Evolutionary conservation across 139 green algal species (phyloP), one percentile per base, ranked within the genome.

Genomic region (Nannochloris sp.): DNA sequence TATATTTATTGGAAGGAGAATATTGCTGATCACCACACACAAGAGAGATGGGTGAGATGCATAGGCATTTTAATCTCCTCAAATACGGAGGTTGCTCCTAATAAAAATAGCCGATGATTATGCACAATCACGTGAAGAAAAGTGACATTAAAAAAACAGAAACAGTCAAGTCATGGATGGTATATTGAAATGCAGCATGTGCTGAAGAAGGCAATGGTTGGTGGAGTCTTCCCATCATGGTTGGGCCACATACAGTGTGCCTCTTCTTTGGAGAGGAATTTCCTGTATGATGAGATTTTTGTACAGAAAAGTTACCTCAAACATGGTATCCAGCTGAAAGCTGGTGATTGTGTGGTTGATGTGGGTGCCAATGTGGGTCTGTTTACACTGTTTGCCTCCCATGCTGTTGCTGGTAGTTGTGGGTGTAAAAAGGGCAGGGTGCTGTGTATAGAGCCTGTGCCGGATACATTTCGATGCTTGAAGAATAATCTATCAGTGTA

Each of bases 291-390:
- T 18, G 69, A 77, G 43, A 54, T 75, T 15, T 57, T 55, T 21
- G 36, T 67, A 43, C 34, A 76, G 46, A 63, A 61, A 15, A 43
- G 5, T 10, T 74, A 80, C 44, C 40, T 69, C 11, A 57, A 51
- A 29, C 55, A 71, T 25, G 73, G 69, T 10, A 21, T 80, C 1
- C 5, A 21, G 3, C 4, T 80, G 4, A 16, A 11, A 18, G 21
- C 21, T 23, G 50, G 50, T 23, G 50, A 21, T 58, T 29, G 21
- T 14, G 76, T 85, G 3, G 27, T 85, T 5, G 78, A 85, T 65
- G 66, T 85, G 2, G 78, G 78, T 4, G 76, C 63, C 31, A 84
- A 85, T 67, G 75, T 82, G 31, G 74, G 74, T 6, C 21, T 85
- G 36, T 85, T 85, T 56, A 44, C 68, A 7, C 23, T 64, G 23